Conservation (phyloP, 2,329 filamentous ascomycete genomes). For the Calcarisporium arbuscula region DNA sequence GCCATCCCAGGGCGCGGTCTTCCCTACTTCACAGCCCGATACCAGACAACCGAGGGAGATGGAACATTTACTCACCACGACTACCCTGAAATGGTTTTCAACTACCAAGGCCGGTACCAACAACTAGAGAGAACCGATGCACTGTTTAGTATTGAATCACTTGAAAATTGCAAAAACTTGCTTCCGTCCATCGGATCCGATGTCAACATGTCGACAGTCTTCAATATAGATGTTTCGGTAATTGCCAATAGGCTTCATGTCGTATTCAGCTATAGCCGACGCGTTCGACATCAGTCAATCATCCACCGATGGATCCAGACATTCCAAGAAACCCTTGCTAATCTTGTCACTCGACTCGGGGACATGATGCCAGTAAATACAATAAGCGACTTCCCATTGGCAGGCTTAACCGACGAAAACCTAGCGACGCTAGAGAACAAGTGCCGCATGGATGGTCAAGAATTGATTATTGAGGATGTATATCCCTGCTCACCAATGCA, state of each 20-base stretch:
- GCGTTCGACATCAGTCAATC: too few relatives aligned
- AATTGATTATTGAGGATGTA: slow-evolving; percentile 9
- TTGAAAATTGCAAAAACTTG: too few relatives aligned
- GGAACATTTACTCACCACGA: slow-evolving; percentile 1
- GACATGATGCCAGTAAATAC: slow-evolving; percentile 11
- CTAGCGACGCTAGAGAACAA: too few relatives aligned
- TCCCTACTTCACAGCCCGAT: slow-evolving; percentile 13
- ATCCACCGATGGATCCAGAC: background rate
- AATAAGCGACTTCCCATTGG: slow-evolving; percentile 19
- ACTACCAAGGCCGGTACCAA: slow-evolving; percentile 27
- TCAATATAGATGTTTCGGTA: too few relatives aligned
- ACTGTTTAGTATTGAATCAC: slow-evolving; percentile 1
- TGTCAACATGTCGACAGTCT: too few relatives aligned
- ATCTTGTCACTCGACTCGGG: too few relatives aligned
- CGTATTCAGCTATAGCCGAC: too few relatives aligned
- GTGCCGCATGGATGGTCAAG: too few relatives aligned
- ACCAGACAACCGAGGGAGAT: background rate
- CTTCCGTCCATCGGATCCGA: too few relatives aligned
- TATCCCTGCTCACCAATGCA: slow-evolving; percentile 10
- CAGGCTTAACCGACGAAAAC: too few relatives aligned
- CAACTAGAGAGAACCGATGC: slow-evolving; percentile 4
- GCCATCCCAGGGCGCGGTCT: slow-evolving; percentile 12
- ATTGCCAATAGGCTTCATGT: too few relatives aligned
- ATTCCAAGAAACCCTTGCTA: slow-evolving; percentile 1
- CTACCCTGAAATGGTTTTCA: slow-evolving; percentile 19